phyloP scores from a whole-genome alignment of 192 early-diverging fungal genomes.

The Chytriomyces hyalinus region DNA sequence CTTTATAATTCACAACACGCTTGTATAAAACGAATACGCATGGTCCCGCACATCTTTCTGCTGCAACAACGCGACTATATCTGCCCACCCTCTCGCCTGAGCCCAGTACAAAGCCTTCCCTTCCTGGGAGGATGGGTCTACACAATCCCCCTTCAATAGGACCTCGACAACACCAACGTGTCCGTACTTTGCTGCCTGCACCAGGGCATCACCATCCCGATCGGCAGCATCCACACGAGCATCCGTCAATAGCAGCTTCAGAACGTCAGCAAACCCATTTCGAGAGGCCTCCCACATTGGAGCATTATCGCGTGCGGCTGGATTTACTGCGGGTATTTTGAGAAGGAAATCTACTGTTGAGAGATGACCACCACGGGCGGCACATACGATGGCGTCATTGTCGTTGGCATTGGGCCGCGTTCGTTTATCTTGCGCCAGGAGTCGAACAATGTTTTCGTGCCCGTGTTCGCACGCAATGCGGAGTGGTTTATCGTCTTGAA shows the following conservation, averaged over 20 bases:
- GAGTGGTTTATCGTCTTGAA: background rate
- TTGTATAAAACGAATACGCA: too few species aligned
- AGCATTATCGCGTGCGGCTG: conserved; percentile 1
- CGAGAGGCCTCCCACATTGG: background rate
- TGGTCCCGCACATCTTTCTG: too few species aligned
- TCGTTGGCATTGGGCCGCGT: background rate
- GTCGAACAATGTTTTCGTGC: background rate
- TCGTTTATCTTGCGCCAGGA: background rate
- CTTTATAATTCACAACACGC: too few species aligned
- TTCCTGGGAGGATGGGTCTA: background rate
- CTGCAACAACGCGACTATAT: too few species aligned
- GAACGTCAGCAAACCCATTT: background rate
- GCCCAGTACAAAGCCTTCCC: background rate
- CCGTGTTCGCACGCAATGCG: background rate
- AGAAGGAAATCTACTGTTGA: background rate
- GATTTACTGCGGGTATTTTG: background rate
- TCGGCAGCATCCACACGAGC: background rate
- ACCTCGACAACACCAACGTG: conserved; percentile 6
- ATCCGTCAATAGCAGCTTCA: background rate
- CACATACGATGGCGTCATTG: background rate
- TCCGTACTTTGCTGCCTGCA: background rate
- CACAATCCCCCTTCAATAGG: background rate
- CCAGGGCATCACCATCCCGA: background rate
- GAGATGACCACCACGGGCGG: background rate
- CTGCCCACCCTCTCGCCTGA: background rate